phyloP scores from a whole-genome alignment of 2,329 filamentous ascomycete genomes.

The Xylaria sp. region DNA sequence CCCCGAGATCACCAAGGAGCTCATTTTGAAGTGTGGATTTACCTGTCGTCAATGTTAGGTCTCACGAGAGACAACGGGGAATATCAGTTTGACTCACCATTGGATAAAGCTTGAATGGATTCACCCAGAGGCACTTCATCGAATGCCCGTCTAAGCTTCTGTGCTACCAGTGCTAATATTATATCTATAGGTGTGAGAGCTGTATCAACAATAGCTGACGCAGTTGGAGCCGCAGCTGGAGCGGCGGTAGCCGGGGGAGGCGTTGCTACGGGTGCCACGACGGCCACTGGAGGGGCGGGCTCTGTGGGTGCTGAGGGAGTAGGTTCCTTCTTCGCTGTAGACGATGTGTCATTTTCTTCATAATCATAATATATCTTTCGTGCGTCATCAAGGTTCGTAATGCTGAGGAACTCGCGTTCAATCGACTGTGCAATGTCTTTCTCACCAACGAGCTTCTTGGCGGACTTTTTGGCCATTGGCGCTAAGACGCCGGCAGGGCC shows the following conservation, averaged over 20 bases:
- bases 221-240: conserved; percentile 6
- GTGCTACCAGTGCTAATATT: conserved; percentile 86
- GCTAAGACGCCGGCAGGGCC: conserved; percentile 35
- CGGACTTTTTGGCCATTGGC: conserved; percentile 37
- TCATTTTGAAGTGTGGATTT: conserved; percentile 99
- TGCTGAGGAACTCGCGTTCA: conserved; percentile 33
- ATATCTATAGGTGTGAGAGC: conserved; percentile 85
- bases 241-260: conserved; percentile 9
- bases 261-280: background rate
- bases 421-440: conserved; percentile 27
- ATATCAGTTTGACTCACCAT: conserved; percentile 66
- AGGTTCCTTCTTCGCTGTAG: conserved; percentile 2
- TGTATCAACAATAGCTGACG: conserved; percentile 23
- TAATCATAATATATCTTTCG: conserved; percentile 37
- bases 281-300: background rate
- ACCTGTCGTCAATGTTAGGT: conserved; percentile 63
- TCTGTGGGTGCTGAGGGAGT: background rate
- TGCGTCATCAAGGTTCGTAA: conserved; percentile 28
- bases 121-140: conserved; percentile 91
- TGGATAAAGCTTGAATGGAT: conserved; percentile 97
- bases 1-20: conserved; percentile 95
- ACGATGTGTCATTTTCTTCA: conserved; percentile 18
- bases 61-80: conserved; percentile 53
- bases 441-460: conserved; percentile 29
- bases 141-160: conserved; percentile 95